Conservation (phyloP, 495 filamentous ascomycete genomes). For the Choiromyces venosus region DNA sequence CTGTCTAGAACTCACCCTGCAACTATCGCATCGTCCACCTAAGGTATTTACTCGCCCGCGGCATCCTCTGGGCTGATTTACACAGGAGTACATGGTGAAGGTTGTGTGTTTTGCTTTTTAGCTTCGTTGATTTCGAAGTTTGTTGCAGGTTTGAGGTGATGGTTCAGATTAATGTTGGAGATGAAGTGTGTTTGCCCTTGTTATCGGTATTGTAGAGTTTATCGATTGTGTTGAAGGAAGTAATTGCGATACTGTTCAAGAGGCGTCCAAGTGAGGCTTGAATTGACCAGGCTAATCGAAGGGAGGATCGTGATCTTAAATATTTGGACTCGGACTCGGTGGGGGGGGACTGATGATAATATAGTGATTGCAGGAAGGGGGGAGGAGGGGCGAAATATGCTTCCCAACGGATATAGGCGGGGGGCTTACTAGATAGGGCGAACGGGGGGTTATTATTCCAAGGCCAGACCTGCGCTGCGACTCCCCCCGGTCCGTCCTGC, state of each 20-base stretch:
- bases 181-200: slow-evolving; percentile 4
- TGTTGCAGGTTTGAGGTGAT: slow-evolving; percentile 2
- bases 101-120: slow-evolving; percentile 5
- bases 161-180: not conserved
- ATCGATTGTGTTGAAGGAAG: slow-evolving; percentile 13
- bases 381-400: slow-evolving; percentile 23
- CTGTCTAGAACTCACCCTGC: slow-evolving; percentile 29
- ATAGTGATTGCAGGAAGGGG: slow-evolving; percentile 14
- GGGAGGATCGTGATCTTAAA: slow-evolving; percentile 24
- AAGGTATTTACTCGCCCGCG: slow-evolving; percentile 40
- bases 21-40: slow-evolving; percentile 40
- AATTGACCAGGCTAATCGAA: slow-evolving; percentile 17
- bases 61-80: slow-evolving; percentile 42
- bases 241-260: slow-evolving; percentile 3
- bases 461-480: slow-evolving; percentile 19
- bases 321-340: slow-evolving; percentile 4
- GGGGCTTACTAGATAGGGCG: slow-evolving; percentile 20
- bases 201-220: slow-evolving; percentile 8
- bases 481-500: not conserved
- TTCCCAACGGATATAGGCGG: slow-evolving; percentile 20
- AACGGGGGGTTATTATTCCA: slow-evolving; percentile 27
- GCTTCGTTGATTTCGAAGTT: not conserved
- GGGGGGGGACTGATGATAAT: slow-evolving; percentile 14
- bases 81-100: slow-evolving; percentile 41
- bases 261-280: slow-evolving; percentile 11